Evolutionary conservation across 2,329 filamentous ascomycete species (phyloP).

Genomic region (Cladosporium sp.): DNA sequence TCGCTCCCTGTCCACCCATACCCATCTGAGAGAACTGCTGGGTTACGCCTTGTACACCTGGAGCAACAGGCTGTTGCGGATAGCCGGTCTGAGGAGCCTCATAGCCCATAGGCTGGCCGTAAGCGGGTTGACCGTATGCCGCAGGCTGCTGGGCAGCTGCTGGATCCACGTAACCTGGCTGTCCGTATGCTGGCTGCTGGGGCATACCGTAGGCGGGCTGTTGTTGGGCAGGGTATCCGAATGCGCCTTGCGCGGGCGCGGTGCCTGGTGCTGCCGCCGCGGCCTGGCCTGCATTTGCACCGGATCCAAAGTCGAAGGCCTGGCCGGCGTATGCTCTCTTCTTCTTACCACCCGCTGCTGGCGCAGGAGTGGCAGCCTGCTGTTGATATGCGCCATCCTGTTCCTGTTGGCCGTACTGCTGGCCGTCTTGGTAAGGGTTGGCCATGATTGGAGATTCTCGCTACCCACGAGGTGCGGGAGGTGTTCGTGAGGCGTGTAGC

Average conservation of each 20-base stretch:
- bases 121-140: slow-evolving; percentile 23
- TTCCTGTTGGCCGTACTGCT: slow-evolving; percentile 10
- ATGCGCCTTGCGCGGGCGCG: slow-evolving; percentile 31
- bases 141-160: slow-evolving; percentile 6
- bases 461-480: neutral
- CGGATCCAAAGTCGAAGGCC: slow-evolving; percentile 87
- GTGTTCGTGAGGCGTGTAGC: neutral
- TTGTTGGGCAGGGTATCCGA: slow-evolving; percentile 41
- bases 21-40: slow-evolving; percentile 80
- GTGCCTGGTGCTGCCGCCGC: slow-evolving; percentile 30
- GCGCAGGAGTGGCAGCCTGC: slow-evolving; percentile 20
- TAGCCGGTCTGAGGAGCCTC: slow-evolving; percentile 67
- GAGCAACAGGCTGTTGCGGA: slow-evolving; percentile 37
- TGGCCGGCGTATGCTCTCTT: slow-evolving; percentile 93
- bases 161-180: slow-evolving; percentile 16
- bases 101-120: slow-evolving; percentile 51
- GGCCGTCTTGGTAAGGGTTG: slow-evolving; percentile 13
- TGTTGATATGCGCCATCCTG: slow-evolving; percentile 22
- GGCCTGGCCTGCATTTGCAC: slow-evolving; percentile 62
- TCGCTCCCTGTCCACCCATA: slow-evolving; percentile 51
- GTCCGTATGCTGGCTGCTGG: slow-evolving; percentile 28
- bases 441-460: slow-evolving; percentile 6
- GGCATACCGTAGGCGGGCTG: slow-evolving; percentile 32
- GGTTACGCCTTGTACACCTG: slow-evolving; percentile 60
- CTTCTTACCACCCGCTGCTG: slow-evolving; percentile 57